Evolutionary conservation across 73 alveolate species (phyloP).

Genomic region (Paramecium sexaurelia): DNA sequence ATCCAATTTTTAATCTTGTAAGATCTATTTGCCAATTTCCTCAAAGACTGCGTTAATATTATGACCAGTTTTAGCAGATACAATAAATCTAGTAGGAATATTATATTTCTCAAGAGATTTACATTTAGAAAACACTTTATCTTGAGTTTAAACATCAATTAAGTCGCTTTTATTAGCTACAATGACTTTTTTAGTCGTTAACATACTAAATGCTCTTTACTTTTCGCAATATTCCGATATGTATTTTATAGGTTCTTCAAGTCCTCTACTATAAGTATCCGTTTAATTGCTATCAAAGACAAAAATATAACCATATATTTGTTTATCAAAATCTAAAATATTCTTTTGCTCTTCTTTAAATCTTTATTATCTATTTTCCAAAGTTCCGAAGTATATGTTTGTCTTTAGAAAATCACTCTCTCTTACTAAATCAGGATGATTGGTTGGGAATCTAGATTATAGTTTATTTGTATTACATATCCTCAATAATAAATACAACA

Average conservation of each 20-base stretch:
- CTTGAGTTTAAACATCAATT: neutral
- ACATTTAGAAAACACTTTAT: neutral
- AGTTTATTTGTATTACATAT: neutral
- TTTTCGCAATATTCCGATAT: slow-evolving; percentile 44
- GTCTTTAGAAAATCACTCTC: slow-evolving; percentile 16
- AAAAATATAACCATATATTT: slow-evolving; percentile 39
- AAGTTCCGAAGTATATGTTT: neutral
- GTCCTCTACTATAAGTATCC: neutral
- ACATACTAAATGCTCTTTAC: neutral
- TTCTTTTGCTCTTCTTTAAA: neutral
- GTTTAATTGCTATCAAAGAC: neutral
- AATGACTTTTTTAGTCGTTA: neutral
- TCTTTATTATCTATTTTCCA: slow-evolving; percentile 45
- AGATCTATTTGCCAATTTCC: slow-evolving; percentile 7
- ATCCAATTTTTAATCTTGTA: neutral
- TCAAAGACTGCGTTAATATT: neutral
- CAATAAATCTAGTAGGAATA: neutral
- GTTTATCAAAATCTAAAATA: slow-evolving; percentile 11
- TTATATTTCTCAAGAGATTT: slow-evolving; percentile 8
- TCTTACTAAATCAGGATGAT: slow-evolving; percentile 50
- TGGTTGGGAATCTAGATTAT: slow-evolving; percentile 16
- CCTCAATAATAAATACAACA: slow-evolving; percentile 34
- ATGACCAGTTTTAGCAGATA: slow-evolving; percentile 25
- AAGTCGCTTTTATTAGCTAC: slow-evolving; percentile 43
- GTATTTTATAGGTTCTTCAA: slow-evolving; percentile 39